Conservation (phyloP, 768 basidiomycete genomes). For the Hysterangium stoloniferum region DNA sequence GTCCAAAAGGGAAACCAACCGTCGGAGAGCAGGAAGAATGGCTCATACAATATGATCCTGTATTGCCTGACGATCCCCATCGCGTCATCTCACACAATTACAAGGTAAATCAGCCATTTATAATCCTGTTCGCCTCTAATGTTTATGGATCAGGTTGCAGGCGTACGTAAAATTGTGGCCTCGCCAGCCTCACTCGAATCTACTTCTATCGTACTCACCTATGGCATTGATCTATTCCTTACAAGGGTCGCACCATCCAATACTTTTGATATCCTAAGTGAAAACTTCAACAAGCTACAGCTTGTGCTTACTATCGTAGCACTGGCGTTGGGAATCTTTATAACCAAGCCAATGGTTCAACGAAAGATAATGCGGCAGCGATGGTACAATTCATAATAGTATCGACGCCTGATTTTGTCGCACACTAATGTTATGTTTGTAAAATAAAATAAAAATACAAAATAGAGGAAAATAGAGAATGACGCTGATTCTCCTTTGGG, state of each 20-base stretch:
- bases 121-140: background rate
- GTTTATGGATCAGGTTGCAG: conserved; percentile 46
- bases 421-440: background rate
- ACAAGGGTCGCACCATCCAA: conserved; percentile 80
- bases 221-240: conserved; percentile 85
- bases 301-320: conserved; percentile 75
- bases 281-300: conserved; percentile 90
- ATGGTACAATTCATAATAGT: conserved; percentile 45
- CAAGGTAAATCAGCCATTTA: conserved; percentile 30
- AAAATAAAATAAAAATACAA: background rate
- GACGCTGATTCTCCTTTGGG: no score
- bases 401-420: background rate
- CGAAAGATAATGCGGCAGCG: conserved; percentile 57
- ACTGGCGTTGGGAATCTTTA: conserved; percentile 64
- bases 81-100: conserved; percentile 50
- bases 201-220: conserved; percentile 79
- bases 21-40: conserved; percentile 77
- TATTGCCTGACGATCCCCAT: conserved; percentile 62
- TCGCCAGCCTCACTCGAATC: conserved; percentile 86
- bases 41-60: conserved; percentile 76
- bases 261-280: conserved; percentile 88
- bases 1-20: conserved; percentile 72
- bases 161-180: conserved; percentile 61
- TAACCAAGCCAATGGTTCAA: conserved; percentile 75
- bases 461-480: no score